These are phyloP conservation scores for Pezicula carpinea DNA, from an alignment of 2,329 filamentous ascomycete genomes.

Conservation along the genomic window DNA sequence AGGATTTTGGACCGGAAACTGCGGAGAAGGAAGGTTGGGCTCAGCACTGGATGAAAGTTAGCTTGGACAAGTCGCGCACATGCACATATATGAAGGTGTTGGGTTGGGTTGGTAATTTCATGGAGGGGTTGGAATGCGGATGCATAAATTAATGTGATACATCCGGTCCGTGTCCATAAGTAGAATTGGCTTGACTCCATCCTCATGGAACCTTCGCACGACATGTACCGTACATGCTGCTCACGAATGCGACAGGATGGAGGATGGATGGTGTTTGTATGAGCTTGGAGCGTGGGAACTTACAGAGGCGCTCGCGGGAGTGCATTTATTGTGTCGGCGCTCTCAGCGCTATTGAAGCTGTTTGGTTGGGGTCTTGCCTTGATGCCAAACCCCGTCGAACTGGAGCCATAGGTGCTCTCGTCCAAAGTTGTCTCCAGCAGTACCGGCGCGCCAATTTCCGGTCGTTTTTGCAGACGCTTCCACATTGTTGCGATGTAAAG, in stretches of 20 bases:
- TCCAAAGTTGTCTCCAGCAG: slow-evolving; percentile 40
- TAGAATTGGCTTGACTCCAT: background rate
- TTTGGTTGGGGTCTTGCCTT: slow-evolving; percentile 16
- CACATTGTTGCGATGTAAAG: slow-evolving; percentile 39
- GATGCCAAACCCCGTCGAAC: slow-evolving; percentile 30
- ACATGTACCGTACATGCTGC: slow-evolving; percentile 5
- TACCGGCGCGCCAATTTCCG: slow-evolving; percentile 38
- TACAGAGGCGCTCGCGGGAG: slow-evolving; percentile 18
- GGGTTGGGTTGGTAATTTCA: background rate
- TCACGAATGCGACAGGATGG: background rate
- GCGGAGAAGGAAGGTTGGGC: too few species aligned
- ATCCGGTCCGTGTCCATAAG: background rate
- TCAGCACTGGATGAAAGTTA: slow-evolving; percentile 13
- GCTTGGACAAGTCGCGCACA: slow-evolving; percentile 1
- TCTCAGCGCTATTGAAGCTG: slow-evolving; percentile 14
- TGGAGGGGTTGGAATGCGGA: background rate
- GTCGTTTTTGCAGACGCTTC: slow-evolving; percentile 45
- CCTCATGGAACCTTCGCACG: background rate
- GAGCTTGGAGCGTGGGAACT: slow-evolving; percentile 10
- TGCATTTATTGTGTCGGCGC: slow-evolving; percentile 18
- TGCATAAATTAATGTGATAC: slow-evolving; percentile 1
- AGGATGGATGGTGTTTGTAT: too few species aligned
- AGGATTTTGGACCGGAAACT: slow-evolving; percentile 8
- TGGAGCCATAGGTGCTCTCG: slow-evolving; percentile 35
- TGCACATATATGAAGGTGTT: background rate